Base-by-base conservation (phyloP, 2,329 filamentous ascomycete genomes). In the Laburnicola sp. region DNA sequence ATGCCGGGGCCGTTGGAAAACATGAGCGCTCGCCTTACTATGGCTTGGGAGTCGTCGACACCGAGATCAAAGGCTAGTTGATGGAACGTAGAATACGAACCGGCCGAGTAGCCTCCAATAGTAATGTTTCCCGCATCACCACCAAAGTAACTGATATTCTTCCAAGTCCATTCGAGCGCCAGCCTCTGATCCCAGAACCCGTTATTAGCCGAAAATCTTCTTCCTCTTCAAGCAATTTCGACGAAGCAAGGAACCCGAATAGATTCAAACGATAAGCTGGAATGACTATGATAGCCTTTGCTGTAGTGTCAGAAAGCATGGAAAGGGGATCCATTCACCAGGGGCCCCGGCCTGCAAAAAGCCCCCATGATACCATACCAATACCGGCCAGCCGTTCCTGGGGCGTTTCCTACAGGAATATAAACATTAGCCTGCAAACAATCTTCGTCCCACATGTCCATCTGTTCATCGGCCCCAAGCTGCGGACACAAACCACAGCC, bases 171-270 rank as follows among this genome's bases (percentile, higher is more conserved):
- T 62, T 83, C 79, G 6, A 83, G 67, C 2, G 81, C 81, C 23
- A 78, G 59, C 8, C 81, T 72, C 56, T 83, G 81, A 51, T 84
- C 81, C 80, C 80, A 83, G 66, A 83, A 82, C 2, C 81, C 81
- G 26, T 78, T 69, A 49, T 84, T 84, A 1, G 77, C 76, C 2
- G 71, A 65, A 26, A 56, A 63, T 65, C 63, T 1, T 51, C 26
- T 31, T 54, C 62, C 0, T 72, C 69, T 30, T 77, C 74, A 1
- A 71, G 62, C 2, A 83, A 58, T 54, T 83, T 79, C 2, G 68
- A 55, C 2, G 77, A 77, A 22, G 80, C 76, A 1, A 84, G 70
- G 60, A 84, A 85, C 0, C 82, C 82, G 45, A 84, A 78, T 1
- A 81, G 63, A 48, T 82, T 82, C 1, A 84, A 65, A 2, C 82